These are phyloP conservation scores for Rhizopogon vesiculosus DNA, from an alignment of 768 basidiomycete genomes.

Conservation along the genomic window DNA sequence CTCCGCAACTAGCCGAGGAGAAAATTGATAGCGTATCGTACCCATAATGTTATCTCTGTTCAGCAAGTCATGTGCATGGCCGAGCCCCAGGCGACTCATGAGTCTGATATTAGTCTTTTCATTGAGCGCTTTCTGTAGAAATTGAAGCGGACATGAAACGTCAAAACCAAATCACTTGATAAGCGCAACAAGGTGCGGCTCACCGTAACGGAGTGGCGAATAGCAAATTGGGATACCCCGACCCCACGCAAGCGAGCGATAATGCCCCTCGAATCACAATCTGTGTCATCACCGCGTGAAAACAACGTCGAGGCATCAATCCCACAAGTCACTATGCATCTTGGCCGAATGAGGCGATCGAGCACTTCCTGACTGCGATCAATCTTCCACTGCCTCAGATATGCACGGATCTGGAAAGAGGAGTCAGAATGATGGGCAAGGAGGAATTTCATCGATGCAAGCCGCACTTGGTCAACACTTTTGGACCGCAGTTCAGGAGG, in stretches of 20 bases:
- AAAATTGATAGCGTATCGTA: constrained; percentile 73
- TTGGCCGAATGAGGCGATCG: constrained; percentile 38
- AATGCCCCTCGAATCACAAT: constrained; percentile 21
- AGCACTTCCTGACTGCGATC: constrained; percentile 31
- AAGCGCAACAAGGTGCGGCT: constrained; percentile 6
- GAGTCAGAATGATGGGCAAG: background rate
- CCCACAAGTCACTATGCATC: constrained; percentile 39
- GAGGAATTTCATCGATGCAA: background rate
- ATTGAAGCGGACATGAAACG: constrained; percentile 11
- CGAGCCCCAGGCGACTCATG: constrained; percentile 31
- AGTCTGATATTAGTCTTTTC: constrained; percentile 40
- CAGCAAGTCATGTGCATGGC: constrained; percentile 9
- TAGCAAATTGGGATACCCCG: constrained; percentile 26
- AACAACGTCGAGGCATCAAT: constrained; percentile 50
- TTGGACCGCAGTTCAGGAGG: constrained; percentile 38
- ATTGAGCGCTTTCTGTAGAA: constrained; percentile 41
- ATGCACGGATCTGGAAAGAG: constrained; percentile 38
- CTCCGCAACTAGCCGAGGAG: constrained; percentile 53
- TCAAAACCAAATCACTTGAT: constrained; percentile 15
- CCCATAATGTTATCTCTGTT: constrained; percentile 49
- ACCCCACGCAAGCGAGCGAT: constrained; percentile 33
- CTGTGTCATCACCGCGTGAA: constrained; percentile 26
- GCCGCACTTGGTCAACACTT: constrained; percentile 43
- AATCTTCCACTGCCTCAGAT: constrained; percentile 37
- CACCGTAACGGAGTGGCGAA: constrained; percentile 45